phyloP scores from a whole-genome alignment of 169 alveolate species.

The Plasmodium ovale region DNA sequence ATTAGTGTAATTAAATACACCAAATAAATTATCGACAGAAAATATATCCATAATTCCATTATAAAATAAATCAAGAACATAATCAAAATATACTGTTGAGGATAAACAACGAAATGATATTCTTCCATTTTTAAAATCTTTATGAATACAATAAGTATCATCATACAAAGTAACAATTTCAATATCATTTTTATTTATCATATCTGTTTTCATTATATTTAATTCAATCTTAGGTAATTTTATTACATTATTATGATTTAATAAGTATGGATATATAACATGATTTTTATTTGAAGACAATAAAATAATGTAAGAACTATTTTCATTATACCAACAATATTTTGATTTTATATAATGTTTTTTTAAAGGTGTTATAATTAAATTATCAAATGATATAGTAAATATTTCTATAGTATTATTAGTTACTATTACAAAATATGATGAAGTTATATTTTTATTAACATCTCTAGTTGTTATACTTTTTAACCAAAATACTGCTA shows the following conservation, averaged over 20 bases:
- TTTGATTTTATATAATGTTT: slow-evolving; percentile 39
- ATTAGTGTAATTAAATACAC: slow-evolving; percentile 41
- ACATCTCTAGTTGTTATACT: background rate
- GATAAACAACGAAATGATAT: slow-evolving; percentile 70
- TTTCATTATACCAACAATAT: slow-evolving; percentile 58
- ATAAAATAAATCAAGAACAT: slow-evolving; percentile 54
- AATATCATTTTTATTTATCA: slow-evolving; percentile 40
- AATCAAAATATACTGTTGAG: slow-evolving; percentile 57
- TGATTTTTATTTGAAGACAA: slow-evolving; percentile 39
- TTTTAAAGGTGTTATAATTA: slow-evolving; percentile 40
- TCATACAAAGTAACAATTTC: slow-evolving; percentile 41
- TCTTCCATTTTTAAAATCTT: slow-evolving; percentile 59
- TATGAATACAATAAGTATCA: slow-evolving; percentile 70
- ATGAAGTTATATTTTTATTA: slow-evolving; percentile 1
- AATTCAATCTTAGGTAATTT: slow-evolving; percentile 57
- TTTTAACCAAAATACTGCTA: slow-evolving; percentile 46
- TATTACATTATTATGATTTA: slow-evolving; percentile 46
- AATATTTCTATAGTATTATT: slow-evolving; percentile 40
- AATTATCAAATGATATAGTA: slow-evolving; percentile 41
- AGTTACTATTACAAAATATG: slow-evolving; percentile 60
- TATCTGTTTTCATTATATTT: slow-evolving; percentile 19
- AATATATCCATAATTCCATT: slow-evolving; percentile 22
- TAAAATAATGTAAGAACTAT: slow-evolving; percentile 59
- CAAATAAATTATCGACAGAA: slow-evolving; percentile 37
- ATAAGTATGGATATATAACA: slow-evolving; percentile 46